Evolutionary conservation across 1,139 yeast genomes (phyloP), one percentile per base, ranked within the genome.

Genomic region (Yamadazyma mexicana): DNA sequence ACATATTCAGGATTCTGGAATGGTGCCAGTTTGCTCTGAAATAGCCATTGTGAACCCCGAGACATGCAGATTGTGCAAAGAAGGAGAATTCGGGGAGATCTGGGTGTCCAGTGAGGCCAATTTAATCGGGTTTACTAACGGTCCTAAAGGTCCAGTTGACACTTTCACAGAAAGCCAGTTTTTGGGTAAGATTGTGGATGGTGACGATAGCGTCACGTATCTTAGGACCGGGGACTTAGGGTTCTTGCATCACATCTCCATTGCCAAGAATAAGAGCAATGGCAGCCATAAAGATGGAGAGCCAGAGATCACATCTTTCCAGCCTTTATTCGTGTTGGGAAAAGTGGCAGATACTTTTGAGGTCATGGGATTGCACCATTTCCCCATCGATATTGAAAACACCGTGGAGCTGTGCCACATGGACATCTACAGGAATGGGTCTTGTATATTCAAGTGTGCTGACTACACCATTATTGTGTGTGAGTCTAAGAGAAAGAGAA

Each of bases 71-170:
- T 66, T 89, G 14, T 92, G 98, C 59, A 79, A 77, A 45, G 84
- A 83, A 42, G 98, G 98, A n/a, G 98, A 94, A 59, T 83, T 81
- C 59, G 99, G 99, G 29, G 98, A 92, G 63, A 89, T 92, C 34
- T 92, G 98, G 98, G 94, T 92, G 2, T 79, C 86, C 46, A 85
- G 96, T 1, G 96, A 89, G 50, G 95, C 92, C 1, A 88, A 83
- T 51, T 82, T 82, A 27, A 59, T 70, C 7, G 77, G 79, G 3
- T 83, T 83, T 56, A 78, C 82, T 36, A 75, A 77, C 44, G 79
- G 82, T 2, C 77, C 79, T 1, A 65, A 66, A 34, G 78, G 76
- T 0, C 77, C 77, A 1, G 55, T 54, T 4, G 77, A 72, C 45
- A 56, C 54, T 15, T 69, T 72, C 43, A 59, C 62, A 22, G 55